Base-by-base conservation (phyloP, 1,284 basidiomycete species). In the Pholiota adiposa region DNA sequence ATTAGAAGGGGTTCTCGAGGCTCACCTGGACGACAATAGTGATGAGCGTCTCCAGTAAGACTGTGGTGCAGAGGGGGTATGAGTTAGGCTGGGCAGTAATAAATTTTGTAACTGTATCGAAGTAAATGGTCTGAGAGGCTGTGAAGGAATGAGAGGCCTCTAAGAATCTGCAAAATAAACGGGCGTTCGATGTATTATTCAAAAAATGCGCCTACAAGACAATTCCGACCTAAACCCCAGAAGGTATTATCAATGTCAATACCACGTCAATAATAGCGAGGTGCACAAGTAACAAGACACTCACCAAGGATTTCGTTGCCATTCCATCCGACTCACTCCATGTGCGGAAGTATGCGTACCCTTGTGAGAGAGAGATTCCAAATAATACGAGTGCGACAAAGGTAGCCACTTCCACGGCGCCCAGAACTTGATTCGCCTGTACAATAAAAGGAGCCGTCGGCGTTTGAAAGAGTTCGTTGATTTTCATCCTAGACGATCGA, bases 371-470 rank as follows among this genome's bases (percentile, higher is more conserved):
- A 4, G 60, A 56, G 16, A 64, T 58, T 2, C 63, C 63, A 33
- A 54, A 62, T 4, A 64, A 29, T 1, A 60, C 25, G 12, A 64
- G 29, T 5, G 55, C 53, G 34, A 64, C 14, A 34, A 62, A 64
- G 4, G 63, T 64, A 9, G 58, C 56, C 9, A 64, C 51, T 36
- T 64, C 60, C 7, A 64, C 53, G n/a, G 63, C 60, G 21, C 63
- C 63, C 6, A 64, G 46, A 33, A 56, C 59, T 14, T 49, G 46
- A 23, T 55, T 36, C 1, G 63, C 54, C 29, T 58, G 41, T 2
- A 58, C 9, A 9, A 58, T 9, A 27, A 58, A 58, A 16, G 33
- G 23, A 29, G 16, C 7, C 18, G 31, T 16, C 11, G 36, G 19
- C 4, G 12, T 36, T 36, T 8, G 12, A 14, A 51, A 5, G n/a